Evolutionary conservation across 208 protist genomes (phyloP), one percentile per base, ranked within the genome.

Genomic region (Novymonas esmeraldas): DNA sequence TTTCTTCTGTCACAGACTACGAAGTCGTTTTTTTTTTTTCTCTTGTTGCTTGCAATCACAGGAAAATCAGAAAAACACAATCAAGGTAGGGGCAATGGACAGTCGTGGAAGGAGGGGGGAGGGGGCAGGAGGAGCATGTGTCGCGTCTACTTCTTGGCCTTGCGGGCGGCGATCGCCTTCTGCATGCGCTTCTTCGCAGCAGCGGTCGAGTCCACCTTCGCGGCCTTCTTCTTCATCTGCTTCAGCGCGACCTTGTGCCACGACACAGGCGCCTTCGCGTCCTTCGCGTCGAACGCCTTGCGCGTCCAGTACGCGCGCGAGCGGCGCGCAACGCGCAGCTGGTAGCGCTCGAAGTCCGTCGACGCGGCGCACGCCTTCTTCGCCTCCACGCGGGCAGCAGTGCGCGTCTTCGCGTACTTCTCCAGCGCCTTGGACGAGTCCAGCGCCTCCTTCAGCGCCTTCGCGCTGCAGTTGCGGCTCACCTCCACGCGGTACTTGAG

Each of bases 341-440:
- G 91, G 76, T 96, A 96, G 85, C 88, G 88, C 85, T 94, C 88
- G 78, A 96, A 96, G 86, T 96, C 91, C 55, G 86, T 93, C 52
- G 88, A 91, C 59, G 48, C 70, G 24, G 91, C 85, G 76, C 89
- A 68, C 54, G 91, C 87, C 79, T 93, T 84, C 84, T 93, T 94
- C 42, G 91, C 91, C 33, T 65, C 76, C 64, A 94, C 82, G 71
- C 86, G 87, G 31, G 41, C 67, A 55, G 91, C 91, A 36, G 79
- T 83, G 79, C 87, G 82, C 73, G 91, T 96, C 59, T 75, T 83
- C 66, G 84, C 81, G 84, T 94, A 96, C 81, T 92, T 92, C 72
- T 93, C 84, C 28, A 95, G 85, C 36, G 70, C 79, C 84, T 94
- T 91, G 66, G 78, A 83, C 63, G 58, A 78, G 48, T 55, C 77